Conservation (phyloP, 2,329 filamentous ascomycete genomes). For the Dryadomyces quercivorus region DNA sequence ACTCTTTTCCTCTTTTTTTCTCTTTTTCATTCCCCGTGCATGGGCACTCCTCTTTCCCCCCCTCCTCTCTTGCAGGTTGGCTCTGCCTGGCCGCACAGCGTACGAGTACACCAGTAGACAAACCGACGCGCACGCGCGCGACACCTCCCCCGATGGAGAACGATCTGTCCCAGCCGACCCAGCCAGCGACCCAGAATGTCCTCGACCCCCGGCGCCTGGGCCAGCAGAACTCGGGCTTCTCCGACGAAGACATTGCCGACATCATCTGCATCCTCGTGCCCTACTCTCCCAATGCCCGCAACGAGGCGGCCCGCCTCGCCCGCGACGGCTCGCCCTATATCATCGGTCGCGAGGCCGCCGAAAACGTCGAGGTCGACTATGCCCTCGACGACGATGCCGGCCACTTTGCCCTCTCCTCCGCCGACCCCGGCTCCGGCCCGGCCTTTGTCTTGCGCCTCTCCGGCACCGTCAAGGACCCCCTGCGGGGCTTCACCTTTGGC, state of each 20-base stretch:
- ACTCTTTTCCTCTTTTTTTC: not conserved
- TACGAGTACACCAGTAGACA: too few species aligned
- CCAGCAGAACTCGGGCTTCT: constrained; percentile 70
- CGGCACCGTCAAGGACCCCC: constrained; percentile 53
- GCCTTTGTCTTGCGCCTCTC: constrained; percentile 77
- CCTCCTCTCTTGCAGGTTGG: not conserved
- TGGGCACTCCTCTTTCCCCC: not conserved
- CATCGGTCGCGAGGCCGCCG: constrained; percentile 34
- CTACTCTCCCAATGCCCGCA: constrained; percentile 57
- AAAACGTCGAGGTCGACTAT: constrained; percentile 39
- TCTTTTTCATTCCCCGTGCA: too few species aligned
- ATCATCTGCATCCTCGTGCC: constrained; percentile 84
- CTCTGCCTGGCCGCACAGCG: not conserved
- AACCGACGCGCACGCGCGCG: not conserved
- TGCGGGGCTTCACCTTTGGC: constrained; percentile 74
- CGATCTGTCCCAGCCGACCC: constrained; percentile 12
- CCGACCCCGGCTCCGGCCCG: constrained; percentile 36
- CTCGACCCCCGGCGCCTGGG: constrained; percentile 71
- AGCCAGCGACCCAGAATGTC: constrained; percentile 59
- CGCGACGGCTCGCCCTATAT: constrained; percentile 34
- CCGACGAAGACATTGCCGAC: constrained; percentile 71
- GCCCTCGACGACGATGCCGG: constrained; percentile 35
- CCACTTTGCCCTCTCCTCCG: constrained; percentile 37
- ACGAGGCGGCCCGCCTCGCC: constrained; percentile 49
- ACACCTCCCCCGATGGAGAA: constrained; percentile 7